Base-by-base conservation (phyloP, 2,329 filamentous ascomycete species). In the Penicillium frequentans region DNA sequence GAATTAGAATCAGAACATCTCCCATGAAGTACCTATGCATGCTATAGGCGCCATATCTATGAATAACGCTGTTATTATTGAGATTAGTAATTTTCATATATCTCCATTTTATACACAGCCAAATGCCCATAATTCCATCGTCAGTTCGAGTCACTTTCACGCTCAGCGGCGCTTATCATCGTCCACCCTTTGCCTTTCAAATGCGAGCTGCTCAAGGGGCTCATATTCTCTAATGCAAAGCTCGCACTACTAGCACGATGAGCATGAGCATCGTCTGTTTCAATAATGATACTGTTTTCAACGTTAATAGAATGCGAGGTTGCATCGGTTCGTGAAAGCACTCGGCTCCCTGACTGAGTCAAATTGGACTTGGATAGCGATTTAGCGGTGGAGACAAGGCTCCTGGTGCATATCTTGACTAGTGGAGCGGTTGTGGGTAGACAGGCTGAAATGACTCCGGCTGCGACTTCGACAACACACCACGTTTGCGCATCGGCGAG, bases 181-280 rank as follows among this genome's bases (percentile, higher is more conserved):
- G 54, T 55, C 54, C 54, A 55, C 11, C 54, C 48, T 29, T 55
- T 55, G 23, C 54, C 48, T 42, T 55, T 51, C 29, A 55, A 9
- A 51, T 55, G 54, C 4, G 49, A 46, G n/a, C 43, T 52, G n/a
- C 37, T 21, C 3, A 44, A 43, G 24, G 49, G 54, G 13, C 43
- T 47, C 29, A 51, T 26, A 21, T 55, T 24, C 11, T 39, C 35
- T 13, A 51, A 45, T 3, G 27, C 27, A 42, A 47, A 55, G 21
- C 48, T 51, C 23, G 14, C 47, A 26, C n/a, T 35, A 44, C 29
- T 51, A 48, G 37, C 24, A 29, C 42, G 48, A 39, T 46, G 47
- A 2, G 13, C 19, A n/a, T 24, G 39, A 2, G 13, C 9, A 23
- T 23, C n/a, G 7, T 47, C 42, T 3, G 42, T 55, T 35, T 26